Percentiles rank a stretch among this genome's conserved stretches.
phyloP scores from a whole-genome alignment of 2,329 filamentous ascomycete genomes.

The Monilinia aucupariae region DNA sequence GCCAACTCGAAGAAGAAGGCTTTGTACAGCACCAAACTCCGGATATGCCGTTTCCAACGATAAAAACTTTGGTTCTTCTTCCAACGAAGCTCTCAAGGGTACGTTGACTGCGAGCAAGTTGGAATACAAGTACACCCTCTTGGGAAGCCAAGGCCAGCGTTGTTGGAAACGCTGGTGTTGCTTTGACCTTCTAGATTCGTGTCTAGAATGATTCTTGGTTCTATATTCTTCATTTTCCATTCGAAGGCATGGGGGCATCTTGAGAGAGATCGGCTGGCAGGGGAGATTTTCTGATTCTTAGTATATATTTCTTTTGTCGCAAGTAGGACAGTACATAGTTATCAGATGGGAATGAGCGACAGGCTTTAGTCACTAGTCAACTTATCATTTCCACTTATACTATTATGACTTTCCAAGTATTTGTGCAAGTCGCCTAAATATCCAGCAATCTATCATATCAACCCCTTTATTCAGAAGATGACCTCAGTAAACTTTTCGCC shows the following conservation, averaged over 20 bases:
- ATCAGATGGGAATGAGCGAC: background rate
- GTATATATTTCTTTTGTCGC: background rate
- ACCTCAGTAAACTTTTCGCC: background rate
- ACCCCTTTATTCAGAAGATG: background rate
- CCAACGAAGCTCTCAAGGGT: conserved; percentile 46
- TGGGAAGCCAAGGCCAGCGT: conserved; percentile 42
- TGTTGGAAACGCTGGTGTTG: conserved; percentile 36
- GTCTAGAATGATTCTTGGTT: background rate
- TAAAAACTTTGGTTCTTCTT: conserved; percentile 44
- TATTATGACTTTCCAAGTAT: background rate
- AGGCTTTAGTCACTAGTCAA: background rate
- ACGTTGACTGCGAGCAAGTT: conserved; percentile 39
- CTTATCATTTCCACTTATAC: background rate
- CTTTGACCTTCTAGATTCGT: conserved; percentile 31
- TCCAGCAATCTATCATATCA: background rate
- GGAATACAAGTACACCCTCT: conserved; percentile 48
- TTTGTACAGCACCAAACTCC: conserved; percentile 21
- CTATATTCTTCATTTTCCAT: background rate
- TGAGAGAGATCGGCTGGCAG: too few relatives aligned
- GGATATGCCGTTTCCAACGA: conserved; percentile 42
- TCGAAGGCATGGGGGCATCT: background rate
- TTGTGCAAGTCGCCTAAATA: background rate
- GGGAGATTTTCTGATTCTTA: background rate
- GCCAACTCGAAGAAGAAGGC: conserved; percentile 40
- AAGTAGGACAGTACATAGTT: background rate